Percentiles rank a stretch among this genome's conserved stretches.
These are phyloP conservation scores for Ogataea ganodermae DNA, from an alignment of 805 yeast genomes.

Conservation along the genomic window DNA sequence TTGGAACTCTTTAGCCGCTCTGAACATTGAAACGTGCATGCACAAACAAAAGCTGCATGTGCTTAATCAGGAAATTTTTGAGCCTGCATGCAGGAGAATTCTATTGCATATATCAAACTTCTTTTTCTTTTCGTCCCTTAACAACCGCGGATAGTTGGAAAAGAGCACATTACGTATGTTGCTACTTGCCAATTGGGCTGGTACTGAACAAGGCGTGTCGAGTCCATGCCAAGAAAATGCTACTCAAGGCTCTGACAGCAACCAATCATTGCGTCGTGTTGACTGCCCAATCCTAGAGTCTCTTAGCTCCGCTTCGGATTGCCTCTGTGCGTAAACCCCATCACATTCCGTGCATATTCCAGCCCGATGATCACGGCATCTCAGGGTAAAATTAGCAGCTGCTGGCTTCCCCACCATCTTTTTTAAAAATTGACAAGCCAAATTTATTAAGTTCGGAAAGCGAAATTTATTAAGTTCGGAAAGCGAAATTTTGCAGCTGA, in stretches of 20 bases:
- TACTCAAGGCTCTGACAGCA: background rate
- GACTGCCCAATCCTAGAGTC: background rate
- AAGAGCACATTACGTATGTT: too few species aligned
- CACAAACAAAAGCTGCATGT: background rate
- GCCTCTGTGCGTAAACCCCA: background rate
- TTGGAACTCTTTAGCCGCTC: background rate
- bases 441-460: background rate
- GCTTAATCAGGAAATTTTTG: background rate
- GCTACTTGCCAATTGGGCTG: background rate
- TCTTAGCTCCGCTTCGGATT: background rate
- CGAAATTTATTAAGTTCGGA: background rate
- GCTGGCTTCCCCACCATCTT: slow-evolving; percentile 1
- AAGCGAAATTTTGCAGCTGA: too few species aligned
- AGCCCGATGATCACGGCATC: slow-evolving; percentile 2
- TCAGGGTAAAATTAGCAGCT: slow-evolving; percentile 1
- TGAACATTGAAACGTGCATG: slow-evolving; percentile 7
- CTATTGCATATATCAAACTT: background rate
- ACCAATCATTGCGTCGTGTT: background rate
- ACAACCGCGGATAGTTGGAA: background rate
- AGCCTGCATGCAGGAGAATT: background rate
- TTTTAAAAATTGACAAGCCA: background rate
- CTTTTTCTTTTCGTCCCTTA: background rate
- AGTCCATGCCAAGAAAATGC: background rate
- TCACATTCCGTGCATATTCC: slow-evolving; percentile 2
- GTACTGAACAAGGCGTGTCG: background rate